A percentile compares a stretch with the other conserved stretches of the same genome.
phyloP scores from a whole-genome alignment of 2,329 filamentous ascomycete genomes.

The Pseudogymnoascus pannorum region DNA sequence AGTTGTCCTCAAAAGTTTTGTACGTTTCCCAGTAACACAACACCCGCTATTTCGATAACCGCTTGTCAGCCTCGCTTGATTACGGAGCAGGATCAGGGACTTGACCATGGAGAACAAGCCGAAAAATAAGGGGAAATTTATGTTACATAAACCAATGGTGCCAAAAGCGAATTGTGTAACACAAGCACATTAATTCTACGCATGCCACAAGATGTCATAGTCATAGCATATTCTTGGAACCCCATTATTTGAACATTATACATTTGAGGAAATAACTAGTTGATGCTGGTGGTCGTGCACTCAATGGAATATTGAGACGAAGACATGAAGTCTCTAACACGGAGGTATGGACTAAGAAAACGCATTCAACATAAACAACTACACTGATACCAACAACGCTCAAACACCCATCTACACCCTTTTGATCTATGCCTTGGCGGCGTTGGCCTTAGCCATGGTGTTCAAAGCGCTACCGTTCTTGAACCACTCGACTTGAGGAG shows the following conservation, averaged over 20 bases:
- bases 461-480: slow-evolving; percentile 95
- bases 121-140: neutral
- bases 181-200: neutral
- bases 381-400: slow-evolving; percentile 11
- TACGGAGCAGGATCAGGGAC: neutral
- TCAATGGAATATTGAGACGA: slow-evolving; percentile 8
- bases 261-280: slow-evolving; percentile 9
- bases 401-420: slow-evolving; percentile 9
- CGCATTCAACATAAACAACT: slow-evolving; percentile 11
- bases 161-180: neutral
- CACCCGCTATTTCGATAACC: neutral
- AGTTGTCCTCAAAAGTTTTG: slow-evolving; percentile 7
- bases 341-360: slow-evolving; percentile 11
- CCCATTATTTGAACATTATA: slow-evolving; percentile 9
- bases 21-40: slow-evolving; percentile 6
- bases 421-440: slow-evolving; percentile 8
- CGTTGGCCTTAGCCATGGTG: slow-evolving; percentile 79
- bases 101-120: neutral
- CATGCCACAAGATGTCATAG: neutral
- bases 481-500: slow-evolving; percentile 97
- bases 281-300: slow-evolving; percentile 3
- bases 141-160: neutral
- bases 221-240: neutral
- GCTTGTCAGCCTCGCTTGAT: neutral
- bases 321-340: slow-evolving; percentile 9